Base-by-base conservation (phyloP, 164 flowering plant species). In the Amborella trichopoda region DNA sequence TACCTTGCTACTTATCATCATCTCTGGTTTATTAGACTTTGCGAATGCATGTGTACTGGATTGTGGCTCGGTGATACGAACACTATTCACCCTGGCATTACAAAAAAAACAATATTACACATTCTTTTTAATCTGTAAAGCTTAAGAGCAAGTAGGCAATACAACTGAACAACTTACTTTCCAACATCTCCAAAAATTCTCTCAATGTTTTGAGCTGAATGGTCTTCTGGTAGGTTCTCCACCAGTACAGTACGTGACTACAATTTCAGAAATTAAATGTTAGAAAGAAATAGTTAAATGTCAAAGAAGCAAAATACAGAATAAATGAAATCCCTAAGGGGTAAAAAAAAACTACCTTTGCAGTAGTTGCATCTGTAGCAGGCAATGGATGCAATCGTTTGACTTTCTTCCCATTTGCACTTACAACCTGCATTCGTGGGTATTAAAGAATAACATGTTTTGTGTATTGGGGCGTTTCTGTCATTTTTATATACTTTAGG, bases 191-290 rank as follows among this genome's bases (percentile, higher is more conserved):
- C 69, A 64, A 76, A 89, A 48, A 89, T 73, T 49, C 56, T 70
- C 54, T 28, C 65, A 28, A 89, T 64, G 54, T 74, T 82, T 60
- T 70, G 77, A 19, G 24, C 55, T 52, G 97, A 80, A 57, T 66
- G 78, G 58, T 84, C 87, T 37, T 72, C 81, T 4, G 93, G 97
- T 4, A 89, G 61, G 58, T 89, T 84, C 62, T 84, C 95, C 55
- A 78, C 93, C 59, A 89, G 51, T 59, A 89, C 89, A 69, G 85
- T 89, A 55, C 69, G 68, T 22, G 65, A 46, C 93, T 89, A 68
- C 33, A 45, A 50, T 43, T 55, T 54, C 69, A 70, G 33, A 54
- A 44, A 60, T 77, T 57, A 68, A 66, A 60, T 43, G 46, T 47
- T 22, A 46, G 27, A 34, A 23, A 21, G 28, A 25, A 13, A 6